phyloP scores from a whole-genome alignment of 768 basidiomycete genomes.

The Boletus subcaerulescens region DNA sequence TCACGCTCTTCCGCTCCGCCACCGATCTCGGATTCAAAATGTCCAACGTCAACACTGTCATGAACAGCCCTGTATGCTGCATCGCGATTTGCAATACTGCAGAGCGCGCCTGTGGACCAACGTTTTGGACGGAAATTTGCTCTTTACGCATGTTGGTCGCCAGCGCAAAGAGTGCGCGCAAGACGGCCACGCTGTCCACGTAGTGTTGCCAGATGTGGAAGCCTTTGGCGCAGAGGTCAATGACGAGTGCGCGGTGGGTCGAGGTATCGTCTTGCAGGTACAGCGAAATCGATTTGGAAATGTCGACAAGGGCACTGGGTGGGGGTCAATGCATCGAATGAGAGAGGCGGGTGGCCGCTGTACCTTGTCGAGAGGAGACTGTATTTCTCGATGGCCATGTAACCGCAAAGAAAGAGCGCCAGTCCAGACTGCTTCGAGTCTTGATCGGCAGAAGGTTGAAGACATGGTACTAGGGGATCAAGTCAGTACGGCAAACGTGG shows the following conservation, averaged over 20 bases:
- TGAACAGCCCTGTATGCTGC: constrained; percentile 83
- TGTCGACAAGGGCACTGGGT: constrained; percentile 71
- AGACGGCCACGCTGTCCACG: constrained; percentile 83
- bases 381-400: constrained; percentile 78
- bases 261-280: constrained; percentile 76
- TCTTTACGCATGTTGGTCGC: constrained; percentile 74
- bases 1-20: constrained; percentile 79
- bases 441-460: constrained; percentile 58
- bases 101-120: constrained; percentile 72
- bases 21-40: constrained; percentile 74
- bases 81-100: constrained; percentile 86
- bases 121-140: constrained; percentile 61
- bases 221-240: constrained; percentile 88
- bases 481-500: constrained; percentile 8
- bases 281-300: constrained; percentile 75
- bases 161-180: constrained; percentile 79
- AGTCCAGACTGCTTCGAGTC: constrained; percentile 59
- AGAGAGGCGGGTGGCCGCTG: constrained; percentile 2
- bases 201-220: constrained; percentile 96
- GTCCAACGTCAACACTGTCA: constrained; percentile 90
- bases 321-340: not conserved
- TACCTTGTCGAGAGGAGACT: constrained; percentile 72
- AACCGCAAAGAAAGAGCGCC: constrained; percentile 79
- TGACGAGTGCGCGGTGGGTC: constrained; percentile 65
- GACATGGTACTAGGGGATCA: constrained; percentile 48